These are phyloP conservation scores for Aristolochia fimbriata DNA, from an alignment of 164 flowering plant species.

Conservation along the genomic window DNA sequence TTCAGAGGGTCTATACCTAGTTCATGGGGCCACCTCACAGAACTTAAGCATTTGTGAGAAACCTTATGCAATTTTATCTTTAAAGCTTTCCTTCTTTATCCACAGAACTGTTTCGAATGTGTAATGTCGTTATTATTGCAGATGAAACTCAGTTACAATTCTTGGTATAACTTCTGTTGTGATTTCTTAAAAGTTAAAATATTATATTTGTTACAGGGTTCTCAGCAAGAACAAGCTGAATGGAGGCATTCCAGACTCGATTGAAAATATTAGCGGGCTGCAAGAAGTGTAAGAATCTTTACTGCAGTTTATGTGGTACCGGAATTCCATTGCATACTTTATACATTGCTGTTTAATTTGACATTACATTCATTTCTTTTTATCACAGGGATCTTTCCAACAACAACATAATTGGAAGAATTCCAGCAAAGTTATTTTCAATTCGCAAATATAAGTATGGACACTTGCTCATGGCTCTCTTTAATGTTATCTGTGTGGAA, in stretches of 20 bases:
- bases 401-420: constrained; percentile 49
- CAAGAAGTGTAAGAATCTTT: constrained; percentile 23
- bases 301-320: neutral
- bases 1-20: constrained; percentile 66
- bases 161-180: too few species aligned
- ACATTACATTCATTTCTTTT: constrained; percentile 1
- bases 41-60: constrained; percentile 71
- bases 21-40: constrained; percentile 59
- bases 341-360: neutral
- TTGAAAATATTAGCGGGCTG: constrained; percentile 28
- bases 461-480: neutral
- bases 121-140: neutral
- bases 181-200: too few species aligned
- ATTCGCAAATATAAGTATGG: too few species aligned
- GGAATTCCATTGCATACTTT: neutral
- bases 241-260: constrained; percentile 37
- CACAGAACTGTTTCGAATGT: neutral
- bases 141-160: too few species aligned
- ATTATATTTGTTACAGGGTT: constrained; percentile 15
- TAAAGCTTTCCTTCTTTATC: neutral
- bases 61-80: neutral
- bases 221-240: constrained; percentile 31
- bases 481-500: neutral
- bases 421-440: constrained; percentile 27
- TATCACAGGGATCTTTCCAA: constrained; percentile 71